Evolutionary conservation across 306 rosid genomes (phyloP), one percentile per base, ranked within the genome.

Genomic region (Castanea crenata): DNA sequence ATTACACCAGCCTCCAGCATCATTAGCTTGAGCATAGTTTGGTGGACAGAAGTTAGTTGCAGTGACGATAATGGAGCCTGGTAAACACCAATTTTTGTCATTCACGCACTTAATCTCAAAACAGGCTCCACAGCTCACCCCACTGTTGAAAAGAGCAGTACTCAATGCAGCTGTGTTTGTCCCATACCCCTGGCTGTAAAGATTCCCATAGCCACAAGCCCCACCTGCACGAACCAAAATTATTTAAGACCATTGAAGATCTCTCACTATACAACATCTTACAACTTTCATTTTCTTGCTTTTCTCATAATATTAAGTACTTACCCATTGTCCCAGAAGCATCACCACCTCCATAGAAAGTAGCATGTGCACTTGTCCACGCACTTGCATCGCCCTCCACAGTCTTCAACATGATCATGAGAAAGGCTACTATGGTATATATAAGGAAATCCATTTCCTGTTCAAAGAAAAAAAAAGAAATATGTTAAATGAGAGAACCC

Each of bases 151-250:
- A 2, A 74, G 58, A 32, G 79, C 80, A 5, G 78, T 83, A 57
- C 86, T 83, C 62, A 83, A 67, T 10, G 86, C 83, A 63, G 81
- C 81, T 41, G 86, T 79, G 71, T 75, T 71, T 12, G 74, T 77
- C 15, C 83, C 86, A 59, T 83, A 79, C 18, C 81, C 83, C 70
- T 79, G 83, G 74, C 78, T 83, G 55, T 79, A 69, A 6, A 79
- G 68, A 35, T 85, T 79, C 19, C 77, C 86, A 21, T 83, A 83
- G 4, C 86, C 85, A 82, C 81, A 82, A 4, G 76, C 76, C 52
- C 76, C 85, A 16, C 82, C 82, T 82, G 74, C 25, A 44, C 23
- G 44, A 41, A 12, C 46, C 46, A 41, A 41, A 41, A 41, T 41
- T 41, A 49, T 11, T 49, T 49, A 49, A 49, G 54, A 12, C 16